Conservation (phyloP, 169 alveolate species). For the Plasmodium relictum region DNA sequence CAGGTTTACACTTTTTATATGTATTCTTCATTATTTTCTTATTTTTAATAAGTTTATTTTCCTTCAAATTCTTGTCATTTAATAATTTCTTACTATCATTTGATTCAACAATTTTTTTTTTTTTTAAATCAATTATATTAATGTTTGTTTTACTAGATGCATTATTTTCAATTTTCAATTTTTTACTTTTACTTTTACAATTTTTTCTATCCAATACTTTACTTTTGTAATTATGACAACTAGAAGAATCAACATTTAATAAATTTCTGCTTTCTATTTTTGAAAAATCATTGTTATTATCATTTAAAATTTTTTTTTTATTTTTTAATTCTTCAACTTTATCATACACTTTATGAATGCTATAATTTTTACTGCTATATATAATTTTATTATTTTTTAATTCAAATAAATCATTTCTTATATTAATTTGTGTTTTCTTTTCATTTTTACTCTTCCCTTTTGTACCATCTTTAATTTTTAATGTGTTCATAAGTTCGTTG, state of each 20-base stretch:
- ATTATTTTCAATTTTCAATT: not conserved
- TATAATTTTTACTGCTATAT: not conserved
- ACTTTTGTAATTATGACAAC: not conserved
- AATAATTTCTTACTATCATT: conserved; percentile 5
- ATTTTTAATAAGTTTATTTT: conserved; percentile 1
- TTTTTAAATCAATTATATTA: not conserved
- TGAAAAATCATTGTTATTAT: not conserved
- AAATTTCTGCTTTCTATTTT: conserved; percentile 9
- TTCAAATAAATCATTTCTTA: not conserved
- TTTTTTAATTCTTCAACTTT: not conserved
- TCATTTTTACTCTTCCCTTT: not conserved
- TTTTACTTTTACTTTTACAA: not conserved
- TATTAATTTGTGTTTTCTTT: conserved; percentile 10
- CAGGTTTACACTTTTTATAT: not conserved
- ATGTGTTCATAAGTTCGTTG: not conserved
- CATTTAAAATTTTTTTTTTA: conserved; percentile 17
- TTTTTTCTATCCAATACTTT: not conserved
- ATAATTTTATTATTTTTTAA: conserved; percentile 14
- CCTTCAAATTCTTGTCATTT: not conserved
- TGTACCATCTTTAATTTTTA: conserved; percentile 16
- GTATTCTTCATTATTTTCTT: conserved; percentile 8
- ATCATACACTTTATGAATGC: not conserved
- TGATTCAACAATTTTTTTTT: not conserved
- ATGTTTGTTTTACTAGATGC: not conserved
- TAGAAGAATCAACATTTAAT: not conserved